These are phyloP conservation scores for Lactuca saligna DNA, from an alignment of 129 eudicot genomes.

Conservation along the genomic window DNA sequence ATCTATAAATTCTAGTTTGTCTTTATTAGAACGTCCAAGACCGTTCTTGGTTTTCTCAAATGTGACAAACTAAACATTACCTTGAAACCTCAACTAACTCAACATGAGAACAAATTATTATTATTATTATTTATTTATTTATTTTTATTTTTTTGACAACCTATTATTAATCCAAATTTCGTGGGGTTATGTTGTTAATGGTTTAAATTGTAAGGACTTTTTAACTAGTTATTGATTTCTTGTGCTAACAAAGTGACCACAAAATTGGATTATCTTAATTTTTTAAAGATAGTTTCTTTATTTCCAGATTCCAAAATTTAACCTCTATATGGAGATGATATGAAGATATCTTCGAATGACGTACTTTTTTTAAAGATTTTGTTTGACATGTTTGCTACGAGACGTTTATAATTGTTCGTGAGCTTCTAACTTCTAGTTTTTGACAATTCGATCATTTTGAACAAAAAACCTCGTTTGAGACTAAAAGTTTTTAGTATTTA, in stretches of 20 bases:
- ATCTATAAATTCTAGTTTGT: neutral
- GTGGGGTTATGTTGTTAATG: neutral
- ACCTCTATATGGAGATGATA: slow-evolving; percentile 4
- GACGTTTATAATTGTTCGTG: too few species aligned
- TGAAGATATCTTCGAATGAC: neutral
- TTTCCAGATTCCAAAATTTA: slow-evolving; percentile 14
- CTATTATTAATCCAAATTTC: slow-evolving; percentile 6
- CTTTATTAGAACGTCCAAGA: slow-evolving; percentile 3
- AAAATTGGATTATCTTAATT: neutral
- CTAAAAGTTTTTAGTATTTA: too few species aligned
- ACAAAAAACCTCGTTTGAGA: too few species aligned
- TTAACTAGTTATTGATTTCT: neutral
- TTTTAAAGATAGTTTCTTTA: neutral
- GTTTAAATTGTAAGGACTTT: neutral
- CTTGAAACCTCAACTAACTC: slow-evolving; percentile 6
- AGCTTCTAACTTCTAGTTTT: too few species aligned
- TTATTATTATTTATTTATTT: too few species aligned
- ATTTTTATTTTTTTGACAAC: neutral
- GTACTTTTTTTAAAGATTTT: too few species aligned
- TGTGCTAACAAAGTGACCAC: neutral
- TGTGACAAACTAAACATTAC: neutral
- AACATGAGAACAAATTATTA: neutral
- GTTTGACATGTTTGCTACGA: too few species aligned
- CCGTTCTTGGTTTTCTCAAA: neutral
- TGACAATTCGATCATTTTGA: too few species aligned